These are phyloP conservation scores for Curvularia hawaiiensis DNA, from an alignment of 2,329 filamentous ascomycete genomes.

Conservation along the genomic window DNA sequence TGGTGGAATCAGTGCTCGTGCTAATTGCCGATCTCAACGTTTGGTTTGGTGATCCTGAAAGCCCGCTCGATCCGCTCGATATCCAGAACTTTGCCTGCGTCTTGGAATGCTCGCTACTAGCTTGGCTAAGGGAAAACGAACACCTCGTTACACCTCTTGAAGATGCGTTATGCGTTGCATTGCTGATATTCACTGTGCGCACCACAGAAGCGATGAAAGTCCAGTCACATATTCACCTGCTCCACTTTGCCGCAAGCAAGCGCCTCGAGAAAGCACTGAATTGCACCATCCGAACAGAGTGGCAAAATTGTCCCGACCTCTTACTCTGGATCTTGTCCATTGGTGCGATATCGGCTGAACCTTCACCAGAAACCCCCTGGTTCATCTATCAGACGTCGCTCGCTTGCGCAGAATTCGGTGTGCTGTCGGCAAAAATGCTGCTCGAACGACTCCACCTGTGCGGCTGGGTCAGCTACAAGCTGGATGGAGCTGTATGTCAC, in stretches of 20 bases:
- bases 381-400: conserved; percentile 42
- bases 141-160: conserved; percentile 37
- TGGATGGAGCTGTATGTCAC: conserved; percentile 37
- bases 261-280: conserved; percentile 43
- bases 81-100: conserved; percentile 46
- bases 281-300: conserved; percentile 39
- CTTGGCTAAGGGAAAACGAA: conserved; percentile 40
- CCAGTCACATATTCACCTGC: conserved; percentile 30
- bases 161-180: conserved; percentile 43
- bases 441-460: conserved; percentile 41
- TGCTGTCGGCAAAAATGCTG: conserved; percentile 30
- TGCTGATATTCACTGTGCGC: conserved; percentile 46
- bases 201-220: conserved; percentile 41
- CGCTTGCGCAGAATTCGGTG: conserved; percentile 40
- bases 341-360: conserved; percentile 43
- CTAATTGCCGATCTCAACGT: conserved; percentile 45
- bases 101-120: conserved; percentile 40
- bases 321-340: conserved; percentile 47
- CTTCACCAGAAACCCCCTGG: conserved; percentile 39
- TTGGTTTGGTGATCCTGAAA: conserved; percentile 39
- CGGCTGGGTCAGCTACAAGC: conserved; percentile 47
- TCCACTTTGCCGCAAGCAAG: conserved; percentile 42
- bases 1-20: conserved; percentile 37
- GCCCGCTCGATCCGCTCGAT: conserved; percentile 41
- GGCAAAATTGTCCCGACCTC: conserved; percentile 41